Conservation (phyloP, 108 stramenopile genomes). For the Discostella stelligeroides region DNA sequence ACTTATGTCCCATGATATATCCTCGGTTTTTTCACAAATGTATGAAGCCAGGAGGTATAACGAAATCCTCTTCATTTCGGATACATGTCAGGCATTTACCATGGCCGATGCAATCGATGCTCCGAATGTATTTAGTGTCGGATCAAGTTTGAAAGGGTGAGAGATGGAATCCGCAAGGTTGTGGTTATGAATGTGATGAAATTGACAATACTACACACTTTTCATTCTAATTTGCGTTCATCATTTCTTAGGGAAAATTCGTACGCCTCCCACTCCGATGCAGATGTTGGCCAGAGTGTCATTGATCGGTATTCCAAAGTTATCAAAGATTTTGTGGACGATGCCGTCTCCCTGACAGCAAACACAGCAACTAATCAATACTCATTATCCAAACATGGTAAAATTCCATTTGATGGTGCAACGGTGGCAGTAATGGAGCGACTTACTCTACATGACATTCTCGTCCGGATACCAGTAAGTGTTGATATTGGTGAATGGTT, state of each 20-base stretch:
- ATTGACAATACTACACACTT: not conserved
- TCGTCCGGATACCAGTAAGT: conserved; percentile 42
- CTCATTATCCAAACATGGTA: not conserved
- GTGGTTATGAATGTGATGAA: not conserved
- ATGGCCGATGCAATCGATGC: conserved; percentile 61
- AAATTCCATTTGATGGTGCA: conserved; percentile 22
- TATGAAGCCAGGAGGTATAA: conserved; percentile 59
- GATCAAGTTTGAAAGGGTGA: conserved; percentile 58
- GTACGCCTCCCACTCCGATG: conserved; percentile 62
- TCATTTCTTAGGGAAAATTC: conserved; percentile 53
- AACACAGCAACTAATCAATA: too few species aligned
- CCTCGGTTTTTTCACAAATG: conserved; percentile 73
- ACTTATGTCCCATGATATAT: conserved; percentile 79
- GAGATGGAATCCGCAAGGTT: not conserved
- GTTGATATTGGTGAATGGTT: too few species aligned
- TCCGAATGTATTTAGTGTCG: conserved; percentile 75
- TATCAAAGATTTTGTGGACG: conserved; percentile 44
- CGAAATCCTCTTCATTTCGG: conserved; percentile 82
- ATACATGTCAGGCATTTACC: conserved; percentile 96
- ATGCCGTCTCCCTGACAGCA: conserved; percentile 37
- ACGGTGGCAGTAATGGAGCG: conserved; percentile 50
- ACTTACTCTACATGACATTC: conserved; percentile 35
- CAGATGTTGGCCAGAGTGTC: conserved; percentile 54
- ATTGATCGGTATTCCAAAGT: conserved; percentile 48
- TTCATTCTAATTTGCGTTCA: conserved; percentile 7